Percentiles rank a stretch among this genome's conserved stretches.
phyloP scores from a whole-genome alignment of 805 yeast species.

The Starmerella vitae region DNA sequence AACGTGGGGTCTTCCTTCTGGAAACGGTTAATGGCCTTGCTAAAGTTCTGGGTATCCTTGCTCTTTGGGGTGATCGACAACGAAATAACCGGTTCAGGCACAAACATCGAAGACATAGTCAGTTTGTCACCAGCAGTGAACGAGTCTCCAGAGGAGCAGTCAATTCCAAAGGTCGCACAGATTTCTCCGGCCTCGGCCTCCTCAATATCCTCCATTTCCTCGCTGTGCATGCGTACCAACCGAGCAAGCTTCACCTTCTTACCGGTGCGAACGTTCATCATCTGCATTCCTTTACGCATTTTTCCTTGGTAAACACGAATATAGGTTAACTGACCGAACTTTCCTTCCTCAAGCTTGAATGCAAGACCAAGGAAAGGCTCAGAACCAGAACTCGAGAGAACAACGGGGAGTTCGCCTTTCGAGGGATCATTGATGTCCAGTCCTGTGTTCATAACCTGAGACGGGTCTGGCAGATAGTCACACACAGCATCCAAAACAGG shows the following conservation, averaged over 20 bases:
- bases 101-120: conserved; percentile 96
- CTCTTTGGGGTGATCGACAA: conserved; percentile 77
- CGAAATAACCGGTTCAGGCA: conserved; percentile 97
- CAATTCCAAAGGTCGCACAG: conserved; percentile 98
- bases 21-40: conserved; percentile 93
- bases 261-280: conserved; percentile 80
- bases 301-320: conserved; percentile 95
- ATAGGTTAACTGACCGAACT: conserved; percentile 94
- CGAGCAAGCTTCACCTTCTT: conserved; percentile 87
- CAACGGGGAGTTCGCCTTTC: conserved; percentile 49
- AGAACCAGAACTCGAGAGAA: conserved; percentile 54
- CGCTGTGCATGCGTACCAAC: conserved; percentile 95
- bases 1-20: conserved; percentile 99
- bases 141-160: conserved; percentile 97
- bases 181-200: conserved; percentile 97
- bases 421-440: conserved; percentile 46
- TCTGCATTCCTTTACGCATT: conserved; percentile 77
- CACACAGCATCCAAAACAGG: conserved; percentile 92
- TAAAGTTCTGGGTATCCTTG: conserved; percentile 76
- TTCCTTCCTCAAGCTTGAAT: conserved; percentile 97
- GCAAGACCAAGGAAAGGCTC: conserved; percentile 92
- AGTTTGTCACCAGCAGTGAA: conserved; percentile 76
- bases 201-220: conserved; percentile 95
- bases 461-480: conserved; percentile 90
- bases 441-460: conserved; percentile 83